Evolutionary conservation across 1,284 basidiomycete genomes (phyloP), one percentile per base, ranked within the genome.

Genomic region (Heterobasidion parviporum): DNA sequence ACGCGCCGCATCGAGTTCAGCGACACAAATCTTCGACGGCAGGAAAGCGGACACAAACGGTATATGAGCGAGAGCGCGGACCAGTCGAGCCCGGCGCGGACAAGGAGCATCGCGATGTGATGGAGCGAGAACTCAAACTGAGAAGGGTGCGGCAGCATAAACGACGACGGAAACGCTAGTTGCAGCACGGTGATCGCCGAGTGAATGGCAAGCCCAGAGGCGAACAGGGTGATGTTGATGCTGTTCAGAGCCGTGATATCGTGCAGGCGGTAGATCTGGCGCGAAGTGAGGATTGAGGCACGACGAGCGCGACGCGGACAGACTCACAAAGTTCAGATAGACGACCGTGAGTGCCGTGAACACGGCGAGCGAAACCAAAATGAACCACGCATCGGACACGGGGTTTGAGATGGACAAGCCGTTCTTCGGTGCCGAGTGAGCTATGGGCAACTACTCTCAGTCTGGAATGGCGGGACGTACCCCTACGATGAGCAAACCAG

Each of bases 41-140:
- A 45, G 14, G 38, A 47, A 14, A 26, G 7, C 12, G 15, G n/a
- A 20, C 8, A 53, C 62, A 57, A 55, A 67, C 66, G 54, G 46
- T 51, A 62, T 15, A 64, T 62, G 32, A 60, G 55, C n/a, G 57
- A 58, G 7, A 67, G 54, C 8, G 51, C 33, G 8, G 54, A 33
- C 32, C 61, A 50, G 51, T 63, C 61, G 16, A 58, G 50, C 18
- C 44, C 20, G 33, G 60, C 61, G 26, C 26, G 26, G 26, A 26
- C 26, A 6, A 26, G 7, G 43, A 60, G 45, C 34, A 34, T 9
- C n/a, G 20, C 41, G 32, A 53, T 46, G 16, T 49, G 52, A 52
- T n/a, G 48, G 15, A 51, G 49, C 44, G 47, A 55, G 45, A 41
- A 43, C 34, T 33, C 41, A 50, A 33, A 56, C 53, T 18, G 54